Conservation (phyloP, 495 filamentous ascomycete genomes). For the Penicillium dipodomyicola region DNA sequence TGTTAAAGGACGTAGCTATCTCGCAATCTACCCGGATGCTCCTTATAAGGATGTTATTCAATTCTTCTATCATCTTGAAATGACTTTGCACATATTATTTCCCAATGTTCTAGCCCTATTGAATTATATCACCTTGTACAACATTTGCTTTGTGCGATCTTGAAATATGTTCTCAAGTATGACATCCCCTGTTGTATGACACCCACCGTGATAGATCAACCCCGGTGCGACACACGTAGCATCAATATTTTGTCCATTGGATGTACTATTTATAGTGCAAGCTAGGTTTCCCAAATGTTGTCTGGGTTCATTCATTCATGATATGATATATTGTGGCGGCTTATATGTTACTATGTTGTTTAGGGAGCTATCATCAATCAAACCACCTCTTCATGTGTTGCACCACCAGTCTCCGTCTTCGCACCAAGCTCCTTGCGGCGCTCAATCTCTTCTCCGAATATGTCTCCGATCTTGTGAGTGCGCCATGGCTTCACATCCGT, state of each 20-base stretch:
- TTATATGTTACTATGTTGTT: background rate
- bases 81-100: background rate
- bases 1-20: background rate
- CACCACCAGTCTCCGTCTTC: conserved; percentile 7
- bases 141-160: too few species aligned
- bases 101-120: background rate
- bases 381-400: conserved; percentile 25
- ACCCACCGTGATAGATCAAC: too few species aligned
- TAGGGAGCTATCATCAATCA: background rate
- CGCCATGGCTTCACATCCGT: conserved; percentile 32
- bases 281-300: background rate
- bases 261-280: too few species aligned
- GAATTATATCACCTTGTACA: too few species aligned
- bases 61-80: background rate
- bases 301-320: background rate
- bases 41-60: background rate
- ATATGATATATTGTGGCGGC: background rate
- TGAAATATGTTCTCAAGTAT: too few species aligned
- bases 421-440: conserved; percentile 14
- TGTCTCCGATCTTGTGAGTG: conserved; percentile 23
- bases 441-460: conserved; percentile 31
- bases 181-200: too few species aligned
- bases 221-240: too few species aligned
- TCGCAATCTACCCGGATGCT: background rate
- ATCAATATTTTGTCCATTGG: too few species aligned